phyloP scores from a whole-genome alignment of 805 yeast genomes.

The Kazachstania viticola region DNA sequence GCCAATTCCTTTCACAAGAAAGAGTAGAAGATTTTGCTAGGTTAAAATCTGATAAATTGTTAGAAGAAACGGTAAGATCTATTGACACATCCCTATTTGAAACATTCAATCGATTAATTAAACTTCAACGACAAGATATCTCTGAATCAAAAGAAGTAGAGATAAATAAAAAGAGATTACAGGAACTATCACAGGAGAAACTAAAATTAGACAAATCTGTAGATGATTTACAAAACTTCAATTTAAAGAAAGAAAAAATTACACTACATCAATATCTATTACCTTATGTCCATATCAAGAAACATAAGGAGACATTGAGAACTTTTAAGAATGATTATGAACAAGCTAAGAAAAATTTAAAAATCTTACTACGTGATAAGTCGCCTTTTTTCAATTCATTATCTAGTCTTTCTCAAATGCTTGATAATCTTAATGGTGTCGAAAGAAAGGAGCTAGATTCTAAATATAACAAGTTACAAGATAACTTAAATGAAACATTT shows the following conservation, averaged over 20 bases:
- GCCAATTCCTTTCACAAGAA: conserved; percentile 93
- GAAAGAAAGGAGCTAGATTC: conserved; percentile 3
- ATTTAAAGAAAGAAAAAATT: conserved; percentile 36
- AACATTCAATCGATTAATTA: conserved; percentile 46
- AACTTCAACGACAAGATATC: conserved; percentile 35
- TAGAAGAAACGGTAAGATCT: conserved; percentile 72
- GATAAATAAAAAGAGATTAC: conserved; percentile 22
- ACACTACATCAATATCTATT: conserved; percentile 35
- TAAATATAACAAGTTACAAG: conserved; percentile 1
- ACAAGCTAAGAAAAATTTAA: conserved; percentile 21
- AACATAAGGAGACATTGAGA: conserved; percentile 24
- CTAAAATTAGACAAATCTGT: conserved; percentile 38
- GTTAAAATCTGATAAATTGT: conserved; percentile 59
- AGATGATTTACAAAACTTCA: conserved; percentile 34
- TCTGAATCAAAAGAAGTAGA: conserved; percentile 28
- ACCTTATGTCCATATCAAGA: conserved; percentile 39
- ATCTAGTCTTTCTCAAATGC: conserved; percentile 20
- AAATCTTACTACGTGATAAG: conserved; percentile 12
- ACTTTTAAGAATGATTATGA: conserved; percentile 20
- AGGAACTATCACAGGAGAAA: conserved; percentile 27
- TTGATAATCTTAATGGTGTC: conserved; percentile 17
- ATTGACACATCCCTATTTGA: conserved; percentile 49
- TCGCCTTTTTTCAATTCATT: conserved; percentile 20
- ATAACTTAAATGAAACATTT: conserved; percentile 1
- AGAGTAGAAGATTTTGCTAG: conserved; percentile 87